Base-by-base conservation (phyloP, 228 moss, liverwort and hornwort genomes). In the Sphagnum fallax region DNA sequence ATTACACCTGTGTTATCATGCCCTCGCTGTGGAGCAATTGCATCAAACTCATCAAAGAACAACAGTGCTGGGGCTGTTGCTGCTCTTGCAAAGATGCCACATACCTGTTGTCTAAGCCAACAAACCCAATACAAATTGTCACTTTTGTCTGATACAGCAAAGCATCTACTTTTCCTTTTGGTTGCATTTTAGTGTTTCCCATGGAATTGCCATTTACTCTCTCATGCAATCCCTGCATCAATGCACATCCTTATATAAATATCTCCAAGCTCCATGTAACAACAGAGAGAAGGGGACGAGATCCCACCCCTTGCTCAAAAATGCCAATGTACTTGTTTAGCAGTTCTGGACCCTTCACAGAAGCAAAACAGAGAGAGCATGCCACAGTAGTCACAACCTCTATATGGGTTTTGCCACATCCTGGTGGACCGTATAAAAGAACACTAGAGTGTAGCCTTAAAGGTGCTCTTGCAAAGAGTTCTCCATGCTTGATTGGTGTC, bases 1-100 rank as follows among this genome's bases (percentile, higher is more conserved):
- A 92, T 98, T 47, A 98, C 98, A 76, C 98, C 93, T 66, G 98
- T 98, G 74, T 98, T 98, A 79, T 98, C 98, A 71, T 98, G 98
- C 62, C 98, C 98, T 71, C 98, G 84, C 69, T 85, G 88, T 6
- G 98, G 94, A 66, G 98, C 98, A 76, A 98, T 98, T 14, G 94
- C 89, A 83, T 98, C 98, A 83, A 98, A 98, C 75, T 98, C 98
- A 76, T 98, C 98, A 78, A 98, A 98, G 74, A 98, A 98, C 69
- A 98, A 80, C 66, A 98, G 85, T 63, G 90, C 93, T 64, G 98
- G 98, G 62, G 98, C 91, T 53, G 91, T 90, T 51, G 90, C 83
- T 61, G 98, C 93, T 80, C 82, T 98, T 4, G 93, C 87, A 79
- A 98, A 98, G 16, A 98, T 81, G 73, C 93, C 98, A 65, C 91